These are phyloP conservation scores for Uncinocarpus reesii DNA, from an alignment of 2,329 filamentous ascomycete genomes.

Conservation along the genomic window DNA sequence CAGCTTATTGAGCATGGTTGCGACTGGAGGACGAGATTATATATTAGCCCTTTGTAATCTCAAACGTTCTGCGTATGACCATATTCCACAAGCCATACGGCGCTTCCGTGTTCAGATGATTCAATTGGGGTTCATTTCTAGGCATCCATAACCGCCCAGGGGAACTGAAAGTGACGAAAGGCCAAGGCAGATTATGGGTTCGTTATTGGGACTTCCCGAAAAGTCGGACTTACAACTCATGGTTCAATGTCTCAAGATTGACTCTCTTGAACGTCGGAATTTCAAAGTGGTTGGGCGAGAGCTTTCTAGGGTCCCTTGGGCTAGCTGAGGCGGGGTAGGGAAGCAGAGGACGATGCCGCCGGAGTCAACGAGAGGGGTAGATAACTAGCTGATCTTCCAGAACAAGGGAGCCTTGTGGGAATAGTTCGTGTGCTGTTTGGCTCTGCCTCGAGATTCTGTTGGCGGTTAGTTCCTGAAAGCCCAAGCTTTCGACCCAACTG, in stretches of 20 bases:
- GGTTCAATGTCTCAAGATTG: constrained; percentile 2
- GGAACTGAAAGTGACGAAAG: background rate
- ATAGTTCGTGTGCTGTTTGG: background rate
- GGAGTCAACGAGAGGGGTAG: background rate
- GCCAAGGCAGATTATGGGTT: background rate
- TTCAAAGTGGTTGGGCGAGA: background rate
- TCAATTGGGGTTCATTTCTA: background rate
- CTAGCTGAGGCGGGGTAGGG: background rate
- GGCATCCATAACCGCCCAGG: background rate
- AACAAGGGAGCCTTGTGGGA: background rate
- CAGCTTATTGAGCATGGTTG: constrained; percentile 87
- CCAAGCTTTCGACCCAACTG: background rate
- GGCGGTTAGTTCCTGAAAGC: background rate
- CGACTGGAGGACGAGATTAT: constrained; percentile 45
- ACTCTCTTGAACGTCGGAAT: background rate
- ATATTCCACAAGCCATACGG: background rate
- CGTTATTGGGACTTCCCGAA: background rate
- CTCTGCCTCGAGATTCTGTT: background rate
- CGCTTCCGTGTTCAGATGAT: background rate
- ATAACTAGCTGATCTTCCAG: too few species aligned
- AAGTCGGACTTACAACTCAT: constrained; percentile 21
- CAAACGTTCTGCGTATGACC: background rate
- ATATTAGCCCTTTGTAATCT: constrained; percentile 7
- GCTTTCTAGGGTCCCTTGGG: background rate
- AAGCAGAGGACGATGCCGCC: background rate